Percentiles rank a stretch among this genome's conserved stretches.
Evolutionary conservation across 306 rosid genomes (phyloP).

Genomic region (Sophora flavescens): DNA sequence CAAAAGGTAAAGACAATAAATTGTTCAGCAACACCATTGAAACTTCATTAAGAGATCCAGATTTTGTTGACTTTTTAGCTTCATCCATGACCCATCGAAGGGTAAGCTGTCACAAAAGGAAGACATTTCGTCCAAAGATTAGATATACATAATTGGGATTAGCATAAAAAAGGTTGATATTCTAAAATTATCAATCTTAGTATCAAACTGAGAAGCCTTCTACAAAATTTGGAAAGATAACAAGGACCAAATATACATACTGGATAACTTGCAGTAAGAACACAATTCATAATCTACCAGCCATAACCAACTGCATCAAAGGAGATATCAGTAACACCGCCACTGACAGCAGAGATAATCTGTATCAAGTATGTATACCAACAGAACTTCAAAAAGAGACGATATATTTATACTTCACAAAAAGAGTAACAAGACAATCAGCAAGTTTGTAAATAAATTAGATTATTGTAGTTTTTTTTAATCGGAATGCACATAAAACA

Average conservation of each 20-base stretch:
- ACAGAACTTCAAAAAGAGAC: constrained; percentile 34
- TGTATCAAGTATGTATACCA: constrained; percentile 45
- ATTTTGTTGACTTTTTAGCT: constrained; percentile 76
- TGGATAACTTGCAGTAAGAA: constrained; percentile 86
- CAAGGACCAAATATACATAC: constrained; percentile 53
- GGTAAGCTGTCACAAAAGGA: constrained; percentile 64
- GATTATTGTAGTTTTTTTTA: constrained; percentile 11
- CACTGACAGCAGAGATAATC: constrained; percentile 85
- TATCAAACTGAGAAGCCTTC: constrained; percentile 12
- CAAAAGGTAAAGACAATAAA: constrained; percentile 79
- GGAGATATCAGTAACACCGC: constrained; percentile 89
- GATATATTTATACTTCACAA: constrained; percentile 3
- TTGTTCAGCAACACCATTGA: constrained; percentile 98
- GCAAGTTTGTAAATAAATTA: constrained; percentile 2
- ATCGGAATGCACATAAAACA: not conserved
- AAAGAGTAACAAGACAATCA: constrained; percentile 12
- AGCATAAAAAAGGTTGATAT: constrained; percentile 12
- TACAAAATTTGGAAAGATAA: constrained; percentile 16
- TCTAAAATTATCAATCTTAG: constrained; percentile 22
- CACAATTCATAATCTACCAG: constrained; percentile 83
- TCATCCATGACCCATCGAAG: constrained; percentile 87
- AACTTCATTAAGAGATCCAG: constrained; percentile 84
- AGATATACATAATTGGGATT: constrained; percentile 16
- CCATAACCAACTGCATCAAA: constrained; percentile 76
- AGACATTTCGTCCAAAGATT: constrained; percentile 24